Percentiles rank a stretch among this genome's conserved stretches.
These are phyloP conservation scores for Podospora appendiculata DNA, from an alignment of 495 filamentous ascomycete genomes.

Conservation along the genomic window DNA sequence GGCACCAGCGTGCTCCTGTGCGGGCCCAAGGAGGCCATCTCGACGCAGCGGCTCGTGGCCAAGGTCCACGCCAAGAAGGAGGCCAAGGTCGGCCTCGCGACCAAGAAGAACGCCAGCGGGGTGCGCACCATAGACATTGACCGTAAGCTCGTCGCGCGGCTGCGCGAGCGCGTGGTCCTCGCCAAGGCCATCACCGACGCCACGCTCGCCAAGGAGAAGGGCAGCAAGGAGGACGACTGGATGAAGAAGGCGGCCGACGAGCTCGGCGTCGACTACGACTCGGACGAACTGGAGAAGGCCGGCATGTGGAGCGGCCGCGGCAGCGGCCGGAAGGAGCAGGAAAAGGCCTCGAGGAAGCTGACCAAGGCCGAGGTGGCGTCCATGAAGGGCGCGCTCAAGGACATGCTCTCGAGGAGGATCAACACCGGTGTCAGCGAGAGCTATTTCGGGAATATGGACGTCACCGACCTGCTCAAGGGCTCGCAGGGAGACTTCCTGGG, in stretches of 20 bases:
- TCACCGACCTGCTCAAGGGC: conserved; percentile 65
- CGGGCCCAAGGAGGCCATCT: conserved; percentile 81
- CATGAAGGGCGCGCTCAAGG: conserved; percentile 55
- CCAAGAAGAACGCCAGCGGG: conserved; percentile 1
- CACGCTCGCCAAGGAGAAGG: conserved; percentile 76
- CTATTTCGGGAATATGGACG: conserved; percentile 75
- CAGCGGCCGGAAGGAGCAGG: conserved; percentile 61
- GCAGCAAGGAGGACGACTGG: conserved; percentile 76
- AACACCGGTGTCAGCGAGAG: conserved; percentile 89
- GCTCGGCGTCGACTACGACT: conserved; percentile 88
- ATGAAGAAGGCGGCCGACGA: conserved; percentile 80
- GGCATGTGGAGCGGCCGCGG: conserved; percentile 57
- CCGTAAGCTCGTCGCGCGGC: conserved; percentile 61
- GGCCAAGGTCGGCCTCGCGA: conserved; percentile 49
- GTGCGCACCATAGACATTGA: conserved; percentile 70
- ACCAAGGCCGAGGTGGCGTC: conserved; percentile 63
- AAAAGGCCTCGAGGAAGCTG: conserved; percentile 58
- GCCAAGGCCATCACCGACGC: conserved; percentile 82
- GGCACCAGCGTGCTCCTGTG: conserved; percentile 84
- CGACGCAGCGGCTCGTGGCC: conserved; percentile 71
- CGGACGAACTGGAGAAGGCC: conserved; percentile 65
- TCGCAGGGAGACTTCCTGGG: conserved; percentile 42
- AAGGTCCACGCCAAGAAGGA: conserved; percentile 62
- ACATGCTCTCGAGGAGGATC: conserved; percentile 62
- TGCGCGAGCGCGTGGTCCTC: conserved; percentile 66